Evolutionary conservation across 345 rosid genomes (phyloP).

Genomic region (Aurinia saxatilis): DNA sequence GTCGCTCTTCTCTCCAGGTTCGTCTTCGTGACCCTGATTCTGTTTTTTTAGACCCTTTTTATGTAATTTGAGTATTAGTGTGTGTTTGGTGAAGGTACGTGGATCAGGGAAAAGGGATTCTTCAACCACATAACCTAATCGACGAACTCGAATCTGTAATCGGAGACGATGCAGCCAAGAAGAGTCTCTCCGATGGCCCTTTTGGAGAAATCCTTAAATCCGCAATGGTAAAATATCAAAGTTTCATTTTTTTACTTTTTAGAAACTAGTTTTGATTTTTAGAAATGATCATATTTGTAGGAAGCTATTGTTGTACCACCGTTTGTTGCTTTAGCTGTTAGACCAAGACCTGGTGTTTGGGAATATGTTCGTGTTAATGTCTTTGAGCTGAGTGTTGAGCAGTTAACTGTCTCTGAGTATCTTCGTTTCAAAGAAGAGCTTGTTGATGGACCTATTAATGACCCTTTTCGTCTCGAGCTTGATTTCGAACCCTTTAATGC

Average conservation of each 20-base stretch:
- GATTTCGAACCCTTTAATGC: slow-evolving; percentile 98
- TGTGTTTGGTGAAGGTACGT: slow-evolving; percentile 59
- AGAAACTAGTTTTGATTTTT: neutral
- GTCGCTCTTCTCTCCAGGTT: slow-evolving; percentile 94
- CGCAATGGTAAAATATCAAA: slow-evolving; percentile 53
- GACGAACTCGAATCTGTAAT: slow-evolving; percentile 68
- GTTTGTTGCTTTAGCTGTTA: slow-evolving; percentile 80
- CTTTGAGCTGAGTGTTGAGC: slow-evolving; percentile 76
- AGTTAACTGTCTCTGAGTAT: slow-evolving; percentile 70
- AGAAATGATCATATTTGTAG: slow-evolving; percentile 26
- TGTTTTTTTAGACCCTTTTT: neutral
- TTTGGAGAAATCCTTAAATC: slow-evolving; percentile 70
- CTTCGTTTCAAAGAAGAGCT: slow-evolving; percentile 89
- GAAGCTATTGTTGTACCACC: slow-evolving; percentile 97
- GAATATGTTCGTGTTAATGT: slow-evolving; percentile 93
- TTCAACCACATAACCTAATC: slow-evolving; percentile 81
- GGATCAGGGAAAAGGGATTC: slow-evolving; percentile 82
- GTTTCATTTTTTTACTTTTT: neutral
- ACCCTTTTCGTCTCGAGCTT: slow-evolving; percentile 70
- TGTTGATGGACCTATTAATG: slow-evolving; percentile 52
- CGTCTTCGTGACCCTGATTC: neutral
- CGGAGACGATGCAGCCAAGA: slow-evolving; percentile 44
- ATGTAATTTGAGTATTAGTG: neutral
- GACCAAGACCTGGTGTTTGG: slow-evolving; percentile 99
- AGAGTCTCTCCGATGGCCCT: slow-evolving; percentile 52